Evolutionary conservation across 108 stramenopile genomes (phyloP).

Genomic region (Fragilariopsis cylindrus): DNA sequence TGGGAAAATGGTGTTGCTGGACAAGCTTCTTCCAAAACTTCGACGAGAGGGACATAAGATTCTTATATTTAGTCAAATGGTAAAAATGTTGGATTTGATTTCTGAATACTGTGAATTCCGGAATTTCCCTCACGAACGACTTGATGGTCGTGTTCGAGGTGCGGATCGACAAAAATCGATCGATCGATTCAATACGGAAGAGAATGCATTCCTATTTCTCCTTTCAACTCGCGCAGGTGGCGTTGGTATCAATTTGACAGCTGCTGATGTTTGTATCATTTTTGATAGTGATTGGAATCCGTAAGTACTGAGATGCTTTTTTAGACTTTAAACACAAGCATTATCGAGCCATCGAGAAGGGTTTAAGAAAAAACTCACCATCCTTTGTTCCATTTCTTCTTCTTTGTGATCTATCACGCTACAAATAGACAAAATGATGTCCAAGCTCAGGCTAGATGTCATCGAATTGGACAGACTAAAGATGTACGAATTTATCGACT

Average conservation of each 20-base stretch:
- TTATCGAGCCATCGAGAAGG: background rate
- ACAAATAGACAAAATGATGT: constrained; percentile 90
- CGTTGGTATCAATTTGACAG: constrained; percentile 99
- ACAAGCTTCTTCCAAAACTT: constrained; percentile 98
- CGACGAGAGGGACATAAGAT: constrained; percentile 96
- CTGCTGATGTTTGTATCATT: constrained; percentile 90
- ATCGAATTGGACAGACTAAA: constrained; percentile 98
- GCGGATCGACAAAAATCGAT: constrained; percentile 98
- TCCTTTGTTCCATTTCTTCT: background rate
- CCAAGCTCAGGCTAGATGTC: constrained; percentile 97
- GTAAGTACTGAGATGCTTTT: background rate
- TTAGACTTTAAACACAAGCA: background rate
- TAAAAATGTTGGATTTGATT: constrained; percentile 94
- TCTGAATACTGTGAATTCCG: constrained; percentile 92
- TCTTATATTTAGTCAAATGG: constrained; percentile 95
- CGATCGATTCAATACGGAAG: constrained; percentile 92
- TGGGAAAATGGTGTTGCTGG: constrained; percentile 99
- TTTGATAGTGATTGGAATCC: constrained; percentile 98
- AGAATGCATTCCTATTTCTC: constrained; percentile 90
- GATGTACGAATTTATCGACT: constrained; percentile 96
- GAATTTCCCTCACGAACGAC: constrained; percentile 86
- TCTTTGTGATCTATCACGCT: background rate
- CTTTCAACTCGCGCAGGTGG: constrained; percentile 85
- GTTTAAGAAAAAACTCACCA: background rate
- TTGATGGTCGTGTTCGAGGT: constrained; percentile 89